Percentiles rank a stretch among this genome's conserved stretches.
These are phyloP conservation scores for Syncephalastrum sp. DNA, from an alignment of 371 early-diverging fungal species.

Conservation along the genomic window DNA sequence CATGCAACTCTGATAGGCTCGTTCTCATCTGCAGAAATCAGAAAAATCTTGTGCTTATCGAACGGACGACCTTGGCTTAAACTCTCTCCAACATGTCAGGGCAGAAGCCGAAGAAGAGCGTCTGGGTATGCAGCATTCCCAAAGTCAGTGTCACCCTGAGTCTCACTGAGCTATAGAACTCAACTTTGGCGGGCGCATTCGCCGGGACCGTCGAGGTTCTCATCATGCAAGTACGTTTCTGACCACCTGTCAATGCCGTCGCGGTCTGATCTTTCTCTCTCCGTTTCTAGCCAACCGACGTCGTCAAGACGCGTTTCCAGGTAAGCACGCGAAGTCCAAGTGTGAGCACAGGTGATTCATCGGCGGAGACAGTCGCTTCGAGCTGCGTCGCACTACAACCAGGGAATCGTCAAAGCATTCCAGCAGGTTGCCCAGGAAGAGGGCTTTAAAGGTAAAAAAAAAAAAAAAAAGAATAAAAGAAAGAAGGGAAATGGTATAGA, in stretches of 20 bases:
- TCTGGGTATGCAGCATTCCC: slow-evolving; percentile 6
- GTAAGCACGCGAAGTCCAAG: slow-evolving; percentile 8
- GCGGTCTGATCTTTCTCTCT: background rate
- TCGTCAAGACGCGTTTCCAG: slow-evolving; percentile 45
- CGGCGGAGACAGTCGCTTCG: slow-evolving; percentile 15
- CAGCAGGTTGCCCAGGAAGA: slow-evolving; percentile 10
- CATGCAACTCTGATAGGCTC: no score
- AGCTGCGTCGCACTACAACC: slow-evolving; percentile 33
- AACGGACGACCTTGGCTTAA: no score
- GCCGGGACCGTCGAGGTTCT: slow-evolving; percentile 19
- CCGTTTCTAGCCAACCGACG: slow-evolving; percentile 37
- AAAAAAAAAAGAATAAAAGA: background rate
- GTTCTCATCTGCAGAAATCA: no score
- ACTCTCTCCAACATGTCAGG: slow-evolving; percentile 4
- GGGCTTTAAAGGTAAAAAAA: background rate
- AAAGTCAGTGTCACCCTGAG: no score
- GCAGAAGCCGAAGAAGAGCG: slow-evolving; percentile 12
- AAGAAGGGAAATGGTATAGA: background rate
- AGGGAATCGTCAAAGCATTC: slow-evolving; percentile 39
- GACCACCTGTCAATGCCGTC: background rate
- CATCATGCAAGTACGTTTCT: slow-evolving; percentile 18
- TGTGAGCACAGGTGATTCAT: background rate
- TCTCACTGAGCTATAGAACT: slow-evolving; percentile 9
- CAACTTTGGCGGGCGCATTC: slow-evolving; percentile 16
- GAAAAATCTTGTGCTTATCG: no score